Conservation (phyloP, 352 stramenopile genomes). For the Stephanocyclus meneghinianus region DNA sequence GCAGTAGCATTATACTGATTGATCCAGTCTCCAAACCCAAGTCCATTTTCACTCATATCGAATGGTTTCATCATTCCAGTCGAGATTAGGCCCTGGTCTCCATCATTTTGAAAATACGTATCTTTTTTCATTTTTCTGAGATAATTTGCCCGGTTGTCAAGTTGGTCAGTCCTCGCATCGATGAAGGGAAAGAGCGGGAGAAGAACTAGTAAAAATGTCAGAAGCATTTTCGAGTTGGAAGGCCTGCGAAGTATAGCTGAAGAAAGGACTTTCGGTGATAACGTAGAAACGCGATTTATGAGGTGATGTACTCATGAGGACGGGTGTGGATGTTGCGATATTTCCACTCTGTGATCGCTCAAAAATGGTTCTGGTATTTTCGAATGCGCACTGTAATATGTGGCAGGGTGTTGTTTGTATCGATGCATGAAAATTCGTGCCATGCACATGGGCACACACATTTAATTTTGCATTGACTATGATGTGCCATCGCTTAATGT, state of each 20-base stretch:
- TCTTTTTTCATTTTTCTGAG: constrained; percentile 31
- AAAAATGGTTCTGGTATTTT: neutral
- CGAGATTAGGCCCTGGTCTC: constrained; percentile 6
- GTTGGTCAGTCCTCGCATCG: neutral
- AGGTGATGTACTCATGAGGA: neutral
- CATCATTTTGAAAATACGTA: neutral
- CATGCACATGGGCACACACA: neutral
- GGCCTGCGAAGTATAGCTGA: neutral
- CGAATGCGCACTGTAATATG: neutral
- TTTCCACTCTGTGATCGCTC: neutral
- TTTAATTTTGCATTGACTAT: neutral
- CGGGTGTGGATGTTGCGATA: neutral
- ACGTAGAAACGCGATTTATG: neutral
- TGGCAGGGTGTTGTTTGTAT: neutral
- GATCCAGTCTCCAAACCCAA: neutral
- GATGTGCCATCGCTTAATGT: neutral
- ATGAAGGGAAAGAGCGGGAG: constrained; percentile 14
- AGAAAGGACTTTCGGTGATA: neutral
- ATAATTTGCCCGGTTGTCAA: constrained; percentile 1
- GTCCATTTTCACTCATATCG: constrained; percentile 5
- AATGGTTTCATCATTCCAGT: constrained; percentile 7
- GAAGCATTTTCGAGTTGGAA: constrained; percentile 15
- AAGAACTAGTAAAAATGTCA: constrained; percentile 20
- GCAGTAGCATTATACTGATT: neutral
- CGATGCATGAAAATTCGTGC: neutral